Base-by-base conservation (phyloP, 352 stramenopile genomes). In the Globisporangium polare region DNA sequence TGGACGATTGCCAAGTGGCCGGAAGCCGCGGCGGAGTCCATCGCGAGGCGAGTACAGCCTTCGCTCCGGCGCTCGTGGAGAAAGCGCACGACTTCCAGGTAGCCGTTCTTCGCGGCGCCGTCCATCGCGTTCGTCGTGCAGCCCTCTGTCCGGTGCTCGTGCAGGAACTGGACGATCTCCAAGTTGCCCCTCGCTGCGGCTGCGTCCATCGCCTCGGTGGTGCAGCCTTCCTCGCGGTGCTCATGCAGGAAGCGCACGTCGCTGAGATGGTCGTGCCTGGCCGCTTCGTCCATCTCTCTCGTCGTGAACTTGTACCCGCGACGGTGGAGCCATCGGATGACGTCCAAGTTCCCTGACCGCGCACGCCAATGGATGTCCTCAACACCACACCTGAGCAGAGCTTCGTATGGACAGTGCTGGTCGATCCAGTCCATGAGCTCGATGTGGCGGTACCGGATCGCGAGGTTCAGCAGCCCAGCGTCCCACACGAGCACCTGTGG, bases 361-460 rank as follows among this genome's bases (percentile, higher is more conserved):
- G 49, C 49, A 8, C 35, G 41, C 53, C 53, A 59, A 22, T 59
- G 35, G 35, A 59, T 59, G 35, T 50, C 29, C 35, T 59, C 20
- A 10, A 49, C 35, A 5, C 20, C 35, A 4, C 15, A 26, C 5
- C 22, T 46, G 5, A 27, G 15, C 13, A 45, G 17, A 2, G n/a
- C 26, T 22, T 50, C 35, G 15, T 49, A 17, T 5, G 53, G 53
- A 20, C 33, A 50, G 13, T 47, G 18, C 24, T 26, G 6, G 4
- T 43, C 10, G 35, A 59, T 29, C 53, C 53, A 59, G 53, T 59
- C 35, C 35, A 59, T 46, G 22, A 59, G 43, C n/a, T 46, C 53
- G 5, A 59, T 22, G 17, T 59, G 35, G 13, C 53, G 35, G 17
- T 49, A 37, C 33, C 35, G 35, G 12, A 55, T 55, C 49, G 49